phyloP scores from a whole-genome alignment of 192 early-diverging fungal genomes.

The Podila epicladia region DNA sequence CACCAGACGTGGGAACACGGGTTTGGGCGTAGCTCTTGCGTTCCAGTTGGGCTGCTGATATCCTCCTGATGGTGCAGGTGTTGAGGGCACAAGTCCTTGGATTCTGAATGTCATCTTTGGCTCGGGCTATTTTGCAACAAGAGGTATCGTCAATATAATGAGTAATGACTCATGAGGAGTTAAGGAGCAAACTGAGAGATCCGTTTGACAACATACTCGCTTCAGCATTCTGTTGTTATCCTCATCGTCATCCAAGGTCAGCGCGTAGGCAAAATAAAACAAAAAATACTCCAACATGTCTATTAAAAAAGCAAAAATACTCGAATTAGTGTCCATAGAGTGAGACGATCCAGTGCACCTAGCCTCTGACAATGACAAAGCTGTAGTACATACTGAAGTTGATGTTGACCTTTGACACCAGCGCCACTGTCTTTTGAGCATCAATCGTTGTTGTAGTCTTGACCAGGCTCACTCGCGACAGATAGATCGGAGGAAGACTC shows the following conservation, averaged over 20 bases:
- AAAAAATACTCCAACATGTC: conserved; percentile 52
- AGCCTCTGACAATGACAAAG: background rate
- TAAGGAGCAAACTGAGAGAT: too few species aligned
- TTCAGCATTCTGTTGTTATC: conserved; percentile 28
- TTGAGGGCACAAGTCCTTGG: conserved; percentile 4
- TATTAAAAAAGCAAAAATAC: background rate
- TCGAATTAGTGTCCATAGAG: background rate
- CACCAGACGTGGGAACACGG: conserved; percentile 15
- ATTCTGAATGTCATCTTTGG: conserved; percentile 46
- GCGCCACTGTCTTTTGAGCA: conserved; percentile 30
- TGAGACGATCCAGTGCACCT: too few species aligned
- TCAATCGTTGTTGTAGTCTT: conserved; percentile 30
- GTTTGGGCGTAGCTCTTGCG: conserved; percentile 29
- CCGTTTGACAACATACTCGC: conserved; percentile 10
- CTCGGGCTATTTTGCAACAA: conserved; percentile 14
- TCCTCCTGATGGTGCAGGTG: background rate
- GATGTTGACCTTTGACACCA: conserved; percentile 46
- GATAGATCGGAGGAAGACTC: conserved; percentile 43
- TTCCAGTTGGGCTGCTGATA: conserved; percentile 15
- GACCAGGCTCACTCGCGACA: conserved; percentile 40
- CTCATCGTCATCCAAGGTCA: conserved; percentile 46
- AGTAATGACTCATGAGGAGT: too few species aligned
- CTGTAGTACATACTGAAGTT: conserved; percentile 31
- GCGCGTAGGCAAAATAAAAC: conserved; percentile 49
- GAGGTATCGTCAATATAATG: too few species aligned